Evolutionary conservation across 1,139 yeast species (phyloP), one percentile per base, ranked within the genome.

Genomic region (Debaryomyces psychrophilus): DNA sequence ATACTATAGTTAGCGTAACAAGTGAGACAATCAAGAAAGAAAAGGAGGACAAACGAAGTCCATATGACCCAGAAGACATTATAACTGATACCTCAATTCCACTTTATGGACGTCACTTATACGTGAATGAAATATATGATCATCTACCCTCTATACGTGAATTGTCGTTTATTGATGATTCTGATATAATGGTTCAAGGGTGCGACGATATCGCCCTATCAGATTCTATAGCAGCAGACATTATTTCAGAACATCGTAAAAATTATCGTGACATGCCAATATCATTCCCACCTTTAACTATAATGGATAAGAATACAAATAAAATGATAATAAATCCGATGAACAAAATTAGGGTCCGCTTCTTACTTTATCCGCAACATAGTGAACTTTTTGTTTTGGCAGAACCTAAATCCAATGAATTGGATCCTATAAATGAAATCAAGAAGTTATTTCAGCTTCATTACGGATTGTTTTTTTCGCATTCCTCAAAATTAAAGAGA

Each of bases 371-470:
- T 48, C 79, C 79, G 0, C 64, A 67, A 44, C 77, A 73, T 49
- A 58, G 57, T 35, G 80, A 75, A 51, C 67, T 67, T 58, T 75
- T 66, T 49, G 49, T 73, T 11, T 59, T 75, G 39, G 79, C 76
- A 1, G 68, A 61, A 8, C 81, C 83, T 2, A 79, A 77, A 50
- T 68, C 73, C 43, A 79, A 79, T 45, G 87, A 82, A 51, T 71
- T 85, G 49, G 84, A 87, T 57, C 93, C 96, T 3, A 69, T 87
- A 52, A 77, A 74, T 41, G 97, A 90, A 58, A 77, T 90, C 41
- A 87, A 86, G 18, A 79, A 69, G 51, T 53, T 74, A 7, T 68
- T 74, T 47, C 75, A 72, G 62, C 68, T 74, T 22, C 79, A 75
- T 50, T 71, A 60, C 46, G 64, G 73, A 2, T 58, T 75, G 14